Percentiles rank a stretch among this genome's conserved stretches.
These are phyloP conservation scores for Dalbergia cochinchinensis DNA, from an alignment of 306 rosid genomes.

Conservation along the genomic window DNA sequence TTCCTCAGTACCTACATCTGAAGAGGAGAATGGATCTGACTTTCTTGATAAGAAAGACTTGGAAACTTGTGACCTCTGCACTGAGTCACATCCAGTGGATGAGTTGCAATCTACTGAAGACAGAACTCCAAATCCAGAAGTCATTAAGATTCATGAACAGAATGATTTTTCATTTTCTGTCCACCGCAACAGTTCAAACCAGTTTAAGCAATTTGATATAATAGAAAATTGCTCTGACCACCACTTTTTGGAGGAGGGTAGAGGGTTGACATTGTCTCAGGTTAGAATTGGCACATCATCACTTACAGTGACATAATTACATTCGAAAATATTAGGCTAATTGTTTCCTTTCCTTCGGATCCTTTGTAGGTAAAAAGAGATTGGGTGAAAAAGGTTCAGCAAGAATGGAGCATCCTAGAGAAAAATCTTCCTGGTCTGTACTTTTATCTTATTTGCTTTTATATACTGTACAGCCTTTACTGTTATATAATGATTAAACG, in stretches of 20 bases:
- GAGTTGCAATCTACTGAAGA: constrained; percentile 52
- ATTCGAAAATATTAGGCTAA: constrained; percentile 40
- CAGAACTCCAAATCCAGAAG: constrained; percentile 51
- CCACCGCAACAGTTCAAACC: constrained; percentile 49
- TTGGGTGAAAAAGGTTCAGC: constrained; percentile 92
- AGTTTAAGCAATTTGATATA: constrained; percentile 77
- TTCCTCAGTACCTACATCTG: constrained; percentile 58
- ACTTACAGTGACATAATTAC: constrained; percentile 8
- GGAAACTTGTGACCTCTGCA: constrained; percentile 58
- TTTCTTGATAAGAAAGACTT: constrained; percentile 54
- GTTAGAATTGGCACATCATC: constrained; percentile 54
- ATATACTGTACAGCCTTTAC: constrained; percentile 14
- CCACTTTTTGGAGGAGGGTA: constrained; percentile 63
- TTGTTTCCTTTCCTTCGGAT: constrained; percentile 31
- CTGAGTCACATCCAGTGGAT: constrained; percentile 50
- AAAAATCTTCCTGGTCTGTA: constrained; percentile 85
- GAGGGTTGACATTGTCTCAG: constrained; percentile 66
- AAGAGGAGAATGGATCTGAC: constrained; percentile 55
- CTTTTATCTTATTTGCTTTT: constrained; percentile 36
- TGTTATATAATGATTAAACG: constrained; percentile 15
- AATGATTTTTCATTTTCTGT: constrained; percentile 51
- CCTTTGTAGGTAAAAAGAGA: constrained; percentile 65
- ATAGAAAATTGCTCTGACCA: constrained; percentile 77
- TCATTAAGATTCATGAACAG: constrained; percentile 42
- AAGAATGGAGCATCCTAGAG: constrained; percentile 92